Evolutionary conservation across 2,329 filamentous ascomycete genomes (phyloP).

Genomic region (Botrytis cinerea): DNA sequence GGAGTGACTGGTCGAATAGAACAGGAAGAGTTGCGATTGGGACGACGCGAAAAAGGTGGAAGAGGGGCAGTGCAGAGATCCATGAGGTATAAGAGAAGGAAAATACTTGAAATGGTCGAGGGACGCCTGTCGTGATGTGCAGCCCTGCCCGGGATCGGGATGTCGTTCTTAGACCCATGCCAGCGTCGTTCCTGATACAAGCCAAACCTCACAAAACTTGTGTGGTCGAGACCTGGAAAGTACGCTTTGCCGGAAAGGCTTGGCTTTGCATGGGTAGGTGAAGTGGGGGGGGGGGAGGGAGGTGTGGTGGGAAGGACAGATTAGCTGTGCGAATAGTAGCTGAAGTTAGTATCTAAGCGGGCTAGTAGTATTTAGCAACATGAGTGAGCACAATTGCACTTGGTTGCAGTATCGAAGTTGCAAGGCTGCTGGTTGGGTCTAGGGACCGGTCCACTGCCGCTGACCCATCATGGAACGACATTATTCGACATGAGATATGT

Average conservation of each 20-base stretch:
- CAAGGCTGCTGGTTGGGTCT: constrained; percentile 23
- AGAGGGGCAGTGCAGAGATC: constrained; percentile 53
- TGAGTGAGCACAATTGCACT: constrained; percentile 22
- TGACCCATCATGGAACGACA: constrained; percentile 31
- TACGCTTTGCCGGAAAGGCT: constrained; percentile 34
- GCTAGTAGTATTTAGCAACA: constrained; percentile 10
- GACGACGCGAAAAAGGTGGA: constrained; percentile 48
- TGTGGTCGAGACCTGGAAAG: constrained; percentile 38
- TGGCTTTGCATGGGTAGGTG: constrained; percentile 28
- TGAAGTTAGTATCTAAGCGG: constrained; percentile 15
- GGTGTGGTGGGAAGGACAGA: constrained; percentile 11
- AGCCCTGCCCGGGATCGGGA: constrained; percentile 40
- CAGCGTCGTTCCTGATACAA: constrained; percentile 40
- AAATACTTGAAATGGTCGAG: constrained; percentile 43
- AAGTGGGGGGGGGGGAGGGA: constrained; percentile 21
- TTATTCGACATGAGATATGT: constrained; percentile 8
- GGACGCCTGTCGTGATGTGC: constrained; percentile 38
- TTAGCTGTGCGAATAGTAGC: constrained; percentile 24
- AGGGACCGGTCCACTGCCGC: constrained; percentile 21
- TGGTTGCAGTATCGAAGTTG: constrained; percentile 28
- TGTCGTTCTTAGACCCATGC: constrained; percentile 38
- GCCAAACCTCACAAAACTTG: constrained; percentile 39
- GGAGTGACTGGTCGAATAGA: constrained; percentile 53
- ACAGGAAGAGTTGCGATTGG: constrained; percentile 47
- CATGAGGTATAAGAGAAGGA: constrained; percentile 54